Evolutionary conservation across 257 asterid species (phyloP).

Genomic region (Plantago elongata): DNA sequence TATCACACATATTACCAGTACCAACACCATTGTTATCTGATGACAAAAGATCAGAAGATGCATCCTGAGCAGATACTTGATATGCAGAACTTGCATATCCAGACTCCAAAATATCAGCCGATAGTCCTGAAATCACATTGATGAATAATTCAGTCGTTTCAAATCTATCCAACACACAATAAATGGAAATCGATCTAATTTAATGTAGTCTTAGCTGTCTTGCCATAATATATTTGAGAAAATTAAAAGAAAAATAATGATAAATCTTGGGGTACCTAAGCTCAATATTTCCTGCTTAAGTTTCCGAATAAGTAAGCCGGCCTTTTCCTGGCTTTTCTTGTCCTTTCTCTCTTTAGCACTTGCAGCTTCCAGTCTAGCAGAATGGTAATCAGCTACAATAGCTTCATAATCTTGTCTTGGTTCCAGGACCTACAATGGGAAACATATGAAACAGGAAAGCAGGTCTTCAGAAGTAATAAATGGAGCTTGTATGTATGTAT

Average conservation of each 20-base stretch:
- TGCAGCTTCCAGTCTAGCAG: constrained; percentile 81
- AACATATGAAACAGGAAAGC: constrained; percentile 18
- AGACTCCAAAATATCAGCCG: constrained; percentile 67
- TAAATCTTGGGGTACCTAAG: constrained; percentile 53
- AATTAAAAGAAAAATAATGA: constrained; percentile 14
- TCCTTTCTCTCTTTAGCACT: constrained; percentile 77
- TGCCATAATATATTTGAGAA: not conserved
- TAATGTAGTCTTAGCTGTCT: constrained; percentile 21
- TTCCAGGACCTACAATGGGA: constrained; percentile 41
- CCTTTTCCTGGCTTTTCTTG: constrained; percentile 73
- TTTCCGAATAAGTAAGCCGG: constrained; percentile 65
- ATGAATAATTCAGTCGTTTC: constrained; percentile 2
- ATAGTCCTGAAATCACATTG: constrained; percentile 51
- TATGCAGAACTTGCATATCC: constrained; percentile 47
- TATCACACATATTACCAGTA: constrained; percentile 22
- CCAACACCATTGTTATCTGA: constrained; percentile 32
- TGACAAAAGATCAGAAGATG: constrained; percentile 32
- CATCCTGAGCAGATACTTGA: constrained; percentile 32
- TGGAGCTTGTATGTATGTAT: constrained; percentile 9
- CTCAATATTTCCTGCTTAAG: constrained; percentile 79
- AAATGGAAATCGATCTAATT: not conserved
- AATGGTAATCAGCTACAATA: constrained; percentile 66
- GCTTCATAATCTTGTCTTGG: constrained; percentile 57
- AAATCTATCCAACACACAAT: not conserved
- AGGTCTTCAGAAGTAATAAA: constrained; percentile 10